phyloP scores from a whole-genome alignment of 768 basidiomycete species.

The Leccinum rimulosum region DNA sequence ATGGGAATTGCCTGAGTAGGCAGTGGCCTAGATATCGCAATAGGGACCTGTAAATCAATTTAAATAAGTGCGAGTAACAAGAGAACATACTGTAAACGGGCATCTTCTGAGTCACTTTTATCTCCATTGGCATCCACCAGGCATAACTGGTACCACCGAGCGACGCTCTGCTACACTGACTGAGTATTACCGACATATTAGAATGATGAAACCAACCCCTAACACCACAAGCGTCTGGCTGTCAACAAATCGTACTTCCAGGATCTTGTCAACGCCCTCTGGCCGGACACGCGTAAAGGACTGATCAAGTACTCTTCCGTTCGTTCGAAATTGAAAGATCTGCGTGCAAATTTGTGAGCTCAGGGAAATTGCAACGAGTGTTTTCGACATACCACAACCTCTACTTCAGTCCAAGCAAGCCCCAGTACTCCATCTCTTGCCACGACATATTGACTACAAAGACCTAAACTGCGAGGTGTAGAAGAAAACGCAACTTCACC shows the following conservation, averaged over 20 bases:
- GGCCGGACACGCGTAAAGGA: conserved; percentile 17
- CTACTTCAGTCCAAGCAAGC: conserved; percentile 47
- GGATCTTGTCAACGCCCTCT: conserved; percentile 20
- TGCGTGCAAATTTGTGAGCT: conserved; percentile 2
- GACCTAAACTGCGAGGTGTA: conserved; percentile 4
- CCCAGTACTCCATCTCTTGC: conserved; percentile 34
- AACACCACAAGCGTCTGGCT: conserved; percentile 22
- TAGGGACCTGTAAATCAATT: conserved; percentile 7
- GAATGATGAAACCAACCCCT: conserved; percentile 17
- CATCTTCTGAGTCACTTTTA: conserved; percentile 4
- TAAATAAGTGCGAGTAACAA: background rate
- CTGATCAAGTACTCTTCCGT: background rate
- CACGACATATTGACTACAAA: conserved; percentile 21
- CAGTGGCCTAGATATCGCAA: conserved; percentile 12
- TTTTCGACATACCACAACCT: conserved; percentile 24
- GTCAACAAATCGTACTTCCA: conserved; percentile 22
- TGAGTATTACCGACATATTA: conserved; percentile 3
- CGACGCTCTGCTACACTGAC: conserved; percentile 7
- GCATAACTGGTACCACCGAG: conserved; percentile 21
- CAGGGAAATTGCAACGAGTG: background rate
- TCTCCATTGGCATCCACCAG: conserved; percentile 11
- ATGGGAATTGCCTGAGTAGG: conserved; percentile 11
- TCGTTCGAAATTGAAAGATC: conserved; percentile 22
- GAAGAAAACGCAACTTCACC: conserved; percentile 19
- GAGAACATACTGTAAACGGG: conserved; percentile 20